These are phyloP conservation scores for Podospora tetraspora DNA, from an alignment of 495 filamentous ascomycete genomes.

Conservation along the genomic window DNA sequence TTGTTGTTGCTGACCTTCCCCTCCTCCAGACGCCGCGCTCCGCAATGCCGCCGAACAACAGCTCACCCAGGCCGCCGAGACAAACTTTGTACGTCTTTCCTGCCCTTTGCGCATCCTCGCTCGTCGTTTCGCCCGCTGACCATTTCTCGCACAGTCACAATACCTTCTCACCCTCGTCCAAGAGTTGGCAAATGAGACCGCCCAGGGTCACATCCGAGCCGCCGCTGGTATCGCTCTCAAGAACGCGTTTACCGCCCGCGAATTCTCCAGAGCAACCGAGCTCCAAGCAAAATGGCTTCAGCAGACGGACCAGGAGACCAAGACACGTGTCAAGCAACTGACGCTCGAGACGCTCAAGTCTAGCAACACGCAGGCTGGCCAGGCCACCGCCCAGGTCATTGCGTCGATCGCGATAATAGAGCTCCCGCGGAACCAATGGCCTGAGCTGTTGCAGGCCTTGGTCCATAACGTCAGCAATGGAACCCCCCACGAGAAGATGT, in stretches of 20 bases:
- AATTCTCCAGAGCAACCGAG: constrained; percentile 75
- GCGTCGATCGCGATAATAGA: constrained; percentile 93
- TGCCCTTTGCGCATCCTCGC: neutral
- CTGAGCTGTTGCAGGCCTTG: constrained; percentile 82
- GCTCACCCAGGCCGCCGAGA: constrained; percentile 83
- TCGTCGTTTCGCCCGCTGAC: constrained; percentile 18
- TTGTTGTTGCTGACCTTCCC: constrained; percentile 18
- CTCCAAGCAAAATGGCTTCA: constrained; percentile 87
- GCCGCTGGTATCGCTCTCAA: constrained; percentile 95
- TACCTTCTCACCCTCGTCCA: constrained; percentile 87
- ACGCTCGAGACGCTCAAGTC: constrained; percentile 79
- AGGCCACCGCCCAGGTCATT: constrained; percentile 89
- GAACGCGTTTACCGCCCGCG: constrained; percentile 92
- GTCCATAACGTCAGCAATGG: constrained; percentile 90
- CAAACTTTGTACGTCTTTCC: constrained; percentile 76
- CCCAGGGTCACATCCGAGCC: constrained; percentile 74
- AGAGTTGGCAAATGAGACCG: constrained; percentile 86
- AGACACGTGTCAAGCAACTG: constrained; percentile 79
- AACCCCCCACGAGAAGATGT: constrained; percentile 80
- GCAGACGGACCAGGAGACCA: constrained; percentile 70
- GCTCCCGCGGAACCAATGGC: constrained; percentile 88
- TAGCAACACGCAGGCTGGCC: constrained; percentile 70
- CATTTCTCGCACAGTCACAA: constrained; percentile 54
- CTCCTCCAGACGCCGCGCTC: constrained; percentile 67
- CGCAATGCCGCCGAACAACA: constrained; percentile 91